phyloP scores from a whole-genome alignment of 805 yeast species.

The Candida multigemmis region DNA sequence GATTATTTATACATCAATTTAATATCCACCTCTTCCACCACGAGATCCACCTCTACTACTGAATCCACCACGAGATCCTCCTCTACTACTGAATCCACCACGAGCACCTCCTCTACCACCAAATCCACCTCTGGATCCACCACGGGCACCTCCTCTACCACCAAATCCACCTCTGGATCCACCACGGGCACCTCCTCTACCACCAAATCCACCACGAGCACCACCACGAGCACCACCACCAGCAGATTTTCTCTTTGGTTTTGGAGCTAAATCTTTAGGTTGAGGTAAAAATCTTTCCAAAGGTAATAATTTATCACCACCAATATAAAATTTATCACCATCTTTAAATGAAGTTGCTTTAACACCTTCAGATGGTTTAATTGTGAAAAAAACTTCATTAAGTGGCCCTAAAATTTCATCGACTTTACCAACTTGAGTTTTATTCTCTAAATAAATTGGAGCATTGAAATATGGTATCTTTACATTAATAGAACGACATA shows the following conservation, averaged over 20 bases:
- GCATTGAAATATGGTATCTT: slow-evolving; percentile 98
- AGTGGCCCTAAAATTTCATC: slow-evolving; percentile 97
- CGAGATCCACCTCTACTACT: slow-evolving; percentile 32
- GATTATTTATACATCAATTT: slow-evolving; percentile 2
- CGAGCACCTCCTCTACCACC: slow-evolving; percentile 36
- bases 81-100: slow-evolving; percentile 28
- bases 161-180: slow-evolving; percentile 38
- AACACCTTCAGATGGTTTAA: slow-evolving; percentile 94
- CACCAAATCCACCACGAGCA: slow-evolving; percentile 27
- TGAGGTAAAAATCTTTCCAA: slow-evolving; percentile 95
- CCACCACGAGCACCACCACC: slow-evolving; percentile 41
- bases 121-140: slow-evolving; percentile 30
- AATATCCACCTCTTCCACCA: slow-evolving; percentile 30
- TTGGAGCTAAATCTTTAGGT: slow-evolving; percentile 82
- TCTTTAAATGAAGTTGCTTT: slow-evolving; percentile 88
- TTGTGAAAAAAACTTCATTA: slow-evolving; percentile 96
- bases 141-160: slow-evolving; percentile 29
- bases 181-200: slow-evolving; percentile 29
- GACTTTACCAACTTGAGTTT: slow-evolving; percentile 92
- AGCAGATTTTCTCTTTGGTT: slow-evolving; percentile 63
- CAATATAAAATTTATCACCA: slow-evolving; percentile 94
- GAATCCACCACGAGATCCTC: slow-evolving; percentile 20
- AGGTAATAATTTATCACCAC: slow-evolving; percentile 91
- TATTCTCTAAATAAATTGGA: slow-evolving; percentile 93
- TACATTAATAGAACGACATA: slow-evolving; percentile 88